Conservation (phyloP, 2,329 filamentous ascomycete species). For the Arthroderma uncinatum region DNA sequence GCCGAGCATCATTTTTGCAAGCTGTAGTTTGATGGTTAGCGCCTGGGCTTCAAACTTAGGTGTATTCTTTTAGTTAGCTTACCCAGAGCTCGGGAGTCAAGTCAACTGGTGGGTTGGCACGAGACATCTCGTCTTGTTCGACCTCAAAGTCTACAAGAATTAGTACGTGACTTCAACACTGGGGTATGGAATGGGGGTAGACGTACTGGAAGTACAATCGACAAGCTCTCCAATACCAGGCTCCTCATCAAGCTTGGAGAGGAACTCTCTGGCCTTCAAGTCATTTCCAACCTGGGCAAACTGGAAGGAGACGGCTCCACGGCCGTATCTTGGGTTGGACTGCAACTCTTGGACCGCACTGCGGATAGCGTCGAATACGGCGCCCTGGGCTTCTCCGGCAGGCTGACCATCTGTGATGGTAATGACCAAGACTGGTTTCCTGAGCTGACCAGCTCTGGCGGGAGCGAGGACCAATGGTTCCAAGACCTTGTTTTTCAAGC, state of each 20-base stretch:
- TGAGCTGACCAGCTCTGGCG: conserved; percentile 43
- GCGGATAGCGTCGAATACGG: conserved; percentile 48
- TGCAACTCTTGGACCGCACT: conserved; percentile 43
- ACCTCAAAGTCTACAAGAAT: conserved; percentile 50
- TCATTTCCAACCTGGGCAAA: conserved; percentile 61
- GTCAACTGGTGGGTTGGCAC: conserved; percentile 50
- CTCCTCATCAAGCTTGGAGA: conserved; percentile 53
- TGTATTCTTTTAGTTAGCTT: conserved; percentile 11
- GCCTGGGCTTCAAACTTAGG: background rate
- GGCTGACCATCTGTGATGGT: conserved; percentile 57
- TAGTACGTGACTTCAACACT: conserved; percentile 3
- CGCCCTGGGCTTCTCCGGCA: conserved; percentile 48
- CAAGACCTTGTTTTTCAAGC: conserved; percentile 51
- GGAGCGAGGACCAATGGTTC: conserved; percentile 48
- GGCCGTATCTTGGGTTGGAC: conserved; percentile 42
- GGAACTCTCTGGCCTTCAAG: conserved; percentile 51
- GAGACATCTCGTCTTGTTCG: conserved; percentile 55
- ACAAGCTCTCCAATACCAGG: conserved; percentile 50
- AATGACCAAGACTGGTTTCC: conserved; percentile 55
- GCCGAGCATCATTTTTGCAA: conserved; percentile 56
- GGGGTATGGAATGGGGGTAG: background rate
- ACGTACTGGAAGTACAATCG: conserved; percentile 58
- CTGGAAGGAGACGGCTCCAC: conserved; percentile 53
- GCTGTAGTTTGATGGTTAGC: conserved; percentile 22
- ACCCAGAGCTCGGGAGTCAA: conserved; percentile 55